Base-by-base conservation (phyloP, 345 rosid species). In the Theobroma cacao region DNA sequence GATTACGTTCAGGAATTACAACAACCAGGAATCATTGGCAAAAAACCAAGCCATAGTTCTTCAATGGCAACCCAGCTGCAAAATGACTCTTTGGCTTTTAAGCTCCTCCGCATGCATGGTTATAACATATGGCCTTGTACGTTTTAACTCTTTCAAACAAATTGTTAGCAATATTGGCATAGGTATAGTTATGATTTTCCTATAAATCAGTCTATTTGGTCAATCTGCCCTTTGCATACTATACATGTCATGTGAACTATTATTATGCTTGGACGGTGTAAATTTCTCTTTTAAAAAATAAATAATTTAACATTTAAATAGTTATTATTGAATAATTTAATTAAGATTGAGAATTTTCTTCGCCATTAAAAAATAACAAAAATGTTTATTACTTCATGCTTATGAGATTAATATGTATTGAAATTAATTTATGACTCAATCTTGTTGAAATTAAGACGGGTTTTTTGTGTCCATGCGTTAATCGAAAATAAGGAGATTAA, bases 41-140 rank as follows among this genome's bases (percentile, higher is more conserved):
- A n/a, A 40, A 72, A 71, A 15, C 50, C 82, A 13, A 75, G 31
- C 15, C 61, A 36, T 61, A 28, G 13, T 58, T 0, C 66, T 34
- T 77, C 61, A 20, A 20, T 75, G 20, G 75, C 78, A 24, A 58
- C 71, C 33, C 53, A 85, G 38, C 82, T 92, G 45, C 85, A 86
- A 78, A 88, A 85, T 72, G 91, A 87, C 62, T 84, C 93, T 24
- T 72, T 90, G 48, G 92, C 89, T 55, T 92, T 92, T 81, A 83
- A 84, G 70, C 83, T 90, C 31, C 83, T 89, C 15, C 85, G 94
- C 34, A 79, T 82, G 87, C 80, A 82, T 75, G 97, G 97, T 30
- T 80, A 81, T 38, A 28, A 43, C 5, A 82, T 88, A 74, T 86
- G 89, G 5, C 89, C 97, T 22, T 1, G 94, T 90, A 90, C 1